Evolutionary conservation across 192 early-diverging fungal genomes (phyloP).

Genomic region (Coemansia sp.): DNA sequence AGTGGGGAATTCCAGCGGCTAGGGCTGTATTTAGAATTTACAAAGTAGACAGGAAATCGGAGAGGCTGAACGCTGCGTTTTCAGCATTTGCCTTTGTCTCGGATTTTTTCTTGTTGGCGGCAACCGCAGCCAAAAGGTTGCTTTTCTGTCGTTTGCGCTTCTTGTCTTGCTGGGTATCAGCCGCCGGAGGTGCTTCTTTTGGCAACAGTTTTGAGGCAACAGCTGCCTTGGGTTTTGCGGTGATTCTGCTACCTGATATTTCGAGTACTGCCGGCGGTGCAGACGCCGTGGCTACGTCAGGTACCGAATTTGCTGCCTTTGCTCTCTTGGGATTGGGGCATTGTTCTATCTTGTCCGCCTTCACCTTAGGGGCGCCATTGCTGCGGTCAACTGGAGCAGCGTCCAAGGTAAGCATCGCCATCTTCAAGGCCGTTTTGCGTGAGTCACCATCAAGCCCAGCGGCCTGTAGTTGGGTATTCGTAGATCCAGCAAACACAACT

Average conservation of each 20-base stretch:
- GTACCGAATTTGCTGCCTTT: neutral
- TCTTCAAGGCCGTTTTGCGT: constrained; percentile 1
- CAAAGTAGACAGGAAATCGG: constrained; percentile 40
- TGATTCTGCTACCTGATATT: neutral
- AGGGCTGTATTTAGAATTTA: neutral
- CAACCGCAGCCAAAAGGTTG: constrained; percentile 44
- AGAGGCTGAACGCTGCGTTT: constrained; percentile 29
- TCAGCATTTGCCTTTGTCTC: constrained; percentile 28
- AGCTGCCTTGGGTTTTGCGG: neutral
- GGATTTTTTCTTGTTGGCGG: constrained; percentile 48
- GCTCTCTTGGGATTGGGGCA: neutral
- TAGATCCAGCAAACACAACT: constrained; percentile 35
- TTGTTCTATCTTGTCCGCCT: neutral
- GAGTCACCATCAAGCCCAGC: constrained; percentile 23
- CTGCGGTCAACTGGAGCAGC: neutral
- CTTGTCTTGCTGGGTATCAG: constrained; percentile 17
- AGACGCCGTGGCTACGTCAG: no score
- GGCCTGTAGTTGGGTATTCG: constrained; percentile 13
- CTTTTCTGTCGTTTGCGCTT: constrained; percentile 54
- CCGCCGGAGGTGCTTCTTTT: neutral
- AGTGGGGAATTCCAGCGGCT: neutral
- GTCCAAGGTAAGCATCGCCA: neutral
- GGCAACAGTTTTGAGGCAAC: neutral
- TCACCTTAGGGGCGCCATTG: neutral
- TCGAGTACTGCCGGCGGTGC: neutral